These are phyloP conservation scores for Yamadazyma akitaensis DNA, from an alignment of 805 yeast species.

Conservation along the genomic window DNA sequence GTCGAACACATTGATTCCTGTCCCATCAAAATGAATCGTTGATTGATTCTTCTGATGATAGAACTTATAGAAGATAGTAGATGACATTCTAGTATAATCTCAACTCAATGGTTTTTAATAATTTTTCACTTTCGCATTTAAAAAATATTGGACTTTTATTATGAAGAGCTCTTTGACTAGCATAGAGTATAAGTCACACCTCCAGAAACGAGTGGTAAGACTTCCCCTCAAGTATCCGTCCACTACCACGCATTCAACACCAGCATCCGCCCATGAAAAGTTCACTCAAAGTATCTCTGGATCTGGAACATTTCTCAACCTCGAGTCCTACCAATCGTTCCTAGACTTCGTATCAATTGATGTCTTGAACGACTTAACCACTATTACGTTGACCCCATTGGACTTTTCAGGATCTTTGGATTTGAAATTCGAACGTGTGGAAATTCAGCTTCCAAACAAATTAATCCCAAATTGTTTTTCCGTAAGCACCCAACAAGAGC, in stretches of 20 bases:
- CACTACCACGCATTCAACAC: neutral
- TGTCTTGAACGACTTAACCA: slow-evolving; percentile 27
- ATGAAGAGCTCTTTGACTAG: slow-evolving; percentile 1
- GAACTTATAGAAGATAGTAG: slow-evolving; percentile 83
- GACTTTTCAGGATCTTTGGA: slow-evolving; percentile 15
- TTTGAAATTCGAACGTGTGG: slow-evolving; percentile 32
- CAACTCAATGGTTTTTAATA: neutral
- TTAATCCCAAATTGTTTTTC: slow-evolving; percentile 17
- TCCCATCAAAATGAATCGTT: slow-evolving; percentile 87
- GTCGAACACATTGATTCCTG: slow-evolving; percentile 94
- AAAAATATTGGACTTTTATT: neutral
- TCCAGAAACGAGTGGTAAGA: slow-evolving; percentile 6
- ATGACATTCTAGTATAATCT: slow-evolving; percentile 54
- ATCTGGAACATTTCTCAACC: slow-evolving; percentile 22
- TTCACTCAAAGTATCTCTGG: slow-evolving; percentile 19
- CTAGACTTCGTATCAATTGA: slow-evolving; percentile 30
- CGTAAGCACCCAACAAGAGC: slow-evolving; percentile 8
- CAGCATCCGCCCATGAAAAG: slow-evolving; percentile 18
- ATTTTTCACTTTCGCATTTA: neutral
- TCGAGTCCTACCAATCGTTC: slow-evolving; percentile 18
- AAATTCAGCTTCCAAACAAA: slow-evolving; percentile 24
- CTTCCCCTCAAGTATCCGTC: slow-evolving; percentile 14
- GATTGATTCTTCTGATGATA: slow-evolving; percentile 77
- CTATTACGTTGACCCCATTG: slow-evolving; percentile 40
- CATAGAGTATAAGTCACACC: slow-evolving; percentile 11